Percentiles rank a stretch among this genome's conserved stretches.
Evolutionary conservation across 768 basidiomycete species (phyloP).

Genomic region (Suillus alpinus): DNA sequence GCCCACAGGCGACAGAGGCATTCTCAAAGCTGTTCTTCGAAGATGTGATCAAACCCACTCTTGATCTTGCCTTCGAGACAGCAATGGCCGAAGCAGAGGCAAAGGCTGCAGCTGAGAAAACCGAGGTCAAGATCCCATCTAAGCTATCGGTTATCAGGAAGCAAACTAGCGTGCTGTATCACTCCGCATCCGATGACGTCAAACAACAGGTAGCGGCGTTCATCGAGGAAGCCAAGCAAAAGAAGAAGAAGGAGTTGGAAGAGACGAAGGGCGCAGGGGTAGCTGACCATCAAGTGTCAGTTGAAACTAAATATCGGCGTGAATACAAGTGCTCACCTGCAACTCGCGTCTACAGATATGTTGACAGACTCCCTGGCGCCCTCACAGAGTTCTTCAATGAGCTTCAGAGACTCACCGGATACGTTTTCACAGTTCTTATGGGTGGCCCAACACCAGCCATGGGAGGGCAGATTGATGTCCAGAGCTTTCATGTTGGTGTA

Average conservation of each 20-base stretch:
- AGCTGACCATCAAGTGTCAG: background rate
- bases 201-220: background rate
- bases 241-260: background rate
- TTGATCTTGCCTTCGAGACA: background rate
- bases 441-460: background rate
- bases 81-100: background rate
- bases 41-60: background rate
- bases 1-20: background rate
- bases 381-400: background rate
- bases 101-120: background rate
- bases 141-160: background rate
- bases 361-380: background rate
- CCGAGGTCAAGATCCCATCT: background rate
- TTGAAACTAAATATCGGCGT: background rate
- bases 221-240: background rate
- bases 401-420: background rate
- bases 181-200: background rate
- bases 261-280: background rate
- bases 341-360: background rate
- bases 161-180: background rate
- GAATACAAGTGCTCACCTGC: background rate
- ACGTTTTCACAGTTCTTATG: background rate
- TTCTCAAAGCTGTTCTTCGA: background rate
- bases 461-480: background rate
- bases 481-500: background rate